Evolutionary conservation across 441 rosid species (phyloP).

Genomic region (Gossypium lobatum): DNA sequence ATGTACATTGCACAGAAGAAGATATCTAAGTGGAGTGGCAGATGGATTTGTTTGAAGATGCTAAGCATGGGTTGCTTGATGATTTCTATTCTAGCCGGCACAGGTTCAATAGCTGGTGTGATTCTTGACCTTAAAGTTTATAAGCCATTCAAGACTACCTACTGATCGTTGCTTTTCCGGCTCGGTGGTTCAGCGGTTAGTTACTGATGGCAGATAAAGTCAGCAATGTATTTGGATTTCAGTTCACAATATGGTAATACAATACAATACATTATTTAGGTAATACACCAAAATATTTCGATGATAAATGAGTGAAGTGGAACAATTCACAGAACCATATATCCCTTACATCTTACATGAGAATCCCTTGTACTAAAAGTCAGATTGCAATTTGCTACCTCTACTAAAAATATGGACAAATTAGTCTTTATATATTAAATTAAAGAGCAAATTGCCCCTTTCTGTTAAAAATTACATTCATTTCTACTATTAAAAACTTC

Average conservation of each 20-base stretch:
- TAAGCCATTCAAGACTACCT: slow-evolving; percentile 52
- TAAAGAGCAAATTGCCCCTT: too few relatives aligned
- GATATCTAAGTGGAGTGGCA: slow-evolving; percentile 42
- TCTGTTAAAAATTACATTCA: too few relatives aligned
- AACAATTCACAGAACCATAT: background rate
- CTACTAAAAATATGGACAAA: too few relatives aligned
- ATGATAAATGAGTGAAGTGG: background rate
- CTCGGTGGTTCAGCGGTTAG: background rate
- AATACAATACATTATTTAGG: background rate
- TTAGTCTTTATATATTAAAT: too few relatives aligned
- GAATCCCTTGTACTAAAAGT: too few relatives aligned
- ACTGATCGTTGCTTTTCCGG: slow-evolving; percentile 12
- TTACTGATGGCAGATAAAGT: background rate
- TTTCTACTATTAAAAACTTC: too few relatives aligned
- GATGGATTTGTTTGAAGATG: slow-evolving; percentile 61
- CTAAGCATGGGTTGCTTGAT: slow-evolving; percentile 46
- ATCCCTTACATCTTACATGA: background rate
- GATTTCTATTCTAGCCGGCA: slow-evolving; percentile 55
- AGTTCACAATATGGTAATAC: background rate
- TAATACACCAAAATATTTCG: background rate
- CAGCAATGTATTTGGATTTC: slow-evolving; percentile 8
- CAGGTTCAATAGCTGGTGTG: slow-evolving; percentile 68
- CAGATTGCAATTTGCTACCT: too few relatives aligned
- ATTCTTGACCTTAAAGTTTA: slow-evolving; percentile 51
- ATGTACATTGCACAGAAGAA: slow-evolving; percentile 64